Evolutionary conservation across 176 grass and related monocot genomes (phyloP).

Genomic region (Oropetium thomaeum): DNA sequence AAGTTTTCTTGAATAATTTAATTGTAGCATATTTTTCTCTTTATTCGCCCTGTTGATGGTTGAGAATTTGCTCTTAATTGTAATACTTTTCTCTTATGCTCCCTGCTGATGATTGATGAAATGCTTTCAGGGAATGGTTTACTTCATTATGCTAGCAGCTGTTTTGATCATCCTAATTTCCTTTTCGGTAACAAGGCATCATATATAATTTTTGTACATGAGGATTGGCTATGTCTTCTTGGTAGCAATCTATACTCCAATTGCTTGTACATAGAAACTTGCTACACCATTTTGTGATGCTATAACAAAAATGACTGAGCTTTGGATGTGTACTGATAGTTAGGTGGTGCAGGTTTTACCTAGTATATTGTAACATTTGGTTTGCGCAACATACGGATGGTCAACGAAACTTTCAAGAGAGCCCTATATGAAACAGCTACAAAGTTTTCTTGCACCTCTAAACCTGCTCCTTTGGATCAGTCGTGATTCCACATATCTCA

Average conservation of each 20-base stretch:
- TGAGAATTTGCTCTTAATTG: too few relatives aligned
- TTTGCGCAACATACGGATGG: too few relatives aligned
- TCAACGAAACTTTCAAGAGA: too few relatives aligned
- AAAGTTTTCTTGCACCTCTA: too few relatives aligned
- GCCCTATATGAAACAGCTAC: too few relatives aligned
- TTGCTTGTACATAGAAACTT: constrained; percentile 1
- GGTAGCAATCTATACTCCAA: constrained; percentile 58
- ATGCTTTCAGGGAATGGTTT: constrained; percentile 59
- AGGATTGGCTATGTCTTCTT: constrained; percentile 67
- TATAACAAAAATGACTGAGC: constrained; percentile 18
- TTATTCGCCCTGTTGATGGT: too few relatives aligned
- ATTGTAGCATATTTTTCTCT: too few relatives aligned
- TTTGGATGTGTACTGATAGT: neutral
- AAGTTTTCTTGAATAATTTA: too few relatives aligned
- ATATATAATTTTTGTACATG: constrained; percentile 64
- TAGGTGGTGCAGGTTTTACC: neutral
- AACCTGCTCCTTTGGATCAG: too few relatives aligned
- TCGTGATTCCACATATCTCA: too few relatives aligned
- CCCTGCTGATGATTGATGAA: constrained; percentile 21
- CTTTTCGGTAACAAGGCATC: constrained; percentile 69
- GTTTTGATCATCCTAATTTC: constrained; percentile 66
- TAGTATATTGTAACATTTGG: neutral
- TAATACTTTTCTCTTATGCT: constrained; percentile 16
- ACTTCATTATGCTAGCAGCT: constrained; percentile 59
- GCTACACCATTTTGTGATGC: neutral